Conservation (phyloP, 306 rosid genomes). For the Hippophae gyantsensis region DNA sequence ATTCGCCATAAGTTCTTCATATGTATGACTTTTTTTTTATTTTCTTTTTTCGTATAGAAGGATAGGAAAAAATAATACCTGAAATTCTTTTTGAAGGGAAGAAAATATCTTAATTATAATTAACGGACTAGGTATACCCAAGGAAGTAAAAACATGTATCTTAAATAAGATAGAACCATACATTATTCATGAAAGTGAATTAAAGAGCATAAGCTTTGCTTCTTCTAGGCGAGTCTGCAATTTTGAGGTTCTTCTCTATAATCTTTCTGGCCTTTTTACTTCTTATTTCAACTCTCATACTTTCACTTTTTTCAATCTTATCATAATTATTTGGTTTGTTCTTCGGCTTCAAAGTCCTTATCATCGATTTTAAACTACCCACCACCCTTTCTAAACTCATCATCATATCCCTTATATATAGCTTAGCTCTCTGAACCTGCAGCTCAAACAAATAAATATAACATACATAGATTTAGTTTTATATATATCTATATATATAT, state of each 20-base stretch:
- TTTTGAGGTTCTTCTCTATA: slow-evolving; percentile 59
- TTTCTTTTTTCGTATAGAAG: too few relatives aligned
- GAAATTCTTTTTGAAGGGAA: too few relatives aligned
- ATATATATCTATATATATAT: slow-evolving; percentile 20
- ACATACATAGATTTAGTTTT: too few relatives aligned
- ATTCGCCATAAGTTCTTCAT: too few relatives aligned
- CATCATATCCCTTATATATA: slow-evolving; percentile 21
- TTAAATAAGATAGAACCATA: too few relatives aligned
- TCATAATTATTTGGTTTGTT: slow-evolving; percentile 49
- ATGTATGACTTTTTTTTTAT: too few relatives aligned
- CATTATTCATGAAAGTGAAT: background rate
- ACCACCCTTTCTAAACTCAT: slow-evolving; percentile 54
- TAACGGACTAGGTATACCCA: too few relatives aligned
- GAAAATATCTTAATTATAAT: too few relatives aligned
- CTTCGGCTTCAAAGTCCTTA: slow-evolving; percentile 41
- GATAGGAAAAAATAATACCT: too few relatives aligned
- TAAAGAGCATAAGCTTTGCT: slow-evolving; percentile 42
- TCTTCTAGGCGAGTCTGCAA: slow-evolving; percentile 68
- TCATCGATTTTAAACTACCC: slow-evolving; percentile 57
- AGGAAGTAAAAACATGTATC: too few relatives aligned
- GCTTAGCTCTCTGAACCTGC: background rate
- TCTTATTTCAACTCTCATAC: slow-evolving; percentile 88
- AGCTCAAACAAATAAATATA: background rate
- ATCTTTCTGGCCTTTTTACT: slow-evolving; percentile 82
- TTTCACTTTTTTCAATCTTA: slow-evolving; percentile 91